Base-by-base conservation (phyloP, 1,284 basidiomycete species). In the Peniophora sp. region DNA sequence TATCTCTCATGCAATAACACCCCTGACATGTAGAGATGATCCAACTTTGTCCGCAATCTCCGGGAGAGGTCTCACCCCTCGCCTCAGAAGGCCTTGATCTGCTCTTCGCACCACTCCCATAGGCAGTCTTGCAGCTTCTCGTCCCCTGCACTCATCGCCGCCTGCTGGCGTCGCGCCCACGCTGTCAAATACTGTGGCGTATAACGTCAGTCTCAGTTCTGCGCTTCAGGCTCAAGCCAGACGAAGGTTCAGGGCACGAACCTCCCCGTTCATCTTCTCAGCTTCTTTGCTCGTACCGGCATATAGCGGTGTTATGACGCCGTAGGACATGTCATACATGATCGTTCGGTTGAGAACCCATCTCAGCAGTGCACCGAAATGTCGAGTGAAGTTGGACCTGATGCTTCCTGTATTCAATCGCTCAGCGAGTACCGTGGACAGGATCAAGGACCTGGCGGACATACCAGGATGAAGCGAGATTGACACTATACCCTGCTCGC, bases 401-500 rank as follows among this genome's bases (percentile, higher is more conserved):
- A 45, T 22, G 44, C 44, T 24, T 16, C 44, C 44, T 45, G 44
- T 2, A 20, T 20, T 5, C 16, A 41, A n/a, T 3, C 27, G 12
- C 5, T 10, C 8, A 9, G 20, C 44, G 44, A 9, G 44, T 22
- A 5, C 10, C 23, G 19, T 45, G 44, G 17, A 19, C 19, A 20
- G 19, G 41, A 10, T 23, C 23, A 25, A 23, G 12, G 20, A 23
- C 9, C 20, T 22, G 44, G 17, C 5, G 10, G 9, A 45, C 44
- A 9, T 59, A 16, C 67, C 67, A 47, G 59, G 58, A 50, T 69
- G 60, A 6, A 65, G 52, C 6, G 64, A 57, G 6, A 56, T 63
- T 3, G 66, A 65, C 12, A 69, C 56, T 20, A 72, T 61, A 2
- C 66, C 67, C 43, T 68, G 54, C 16, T 68, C 65, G 5, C 56